Conservation (phyloP, 495 filamentous ascomycete genomes). For the Aspergillus taichungensis region DNA sequence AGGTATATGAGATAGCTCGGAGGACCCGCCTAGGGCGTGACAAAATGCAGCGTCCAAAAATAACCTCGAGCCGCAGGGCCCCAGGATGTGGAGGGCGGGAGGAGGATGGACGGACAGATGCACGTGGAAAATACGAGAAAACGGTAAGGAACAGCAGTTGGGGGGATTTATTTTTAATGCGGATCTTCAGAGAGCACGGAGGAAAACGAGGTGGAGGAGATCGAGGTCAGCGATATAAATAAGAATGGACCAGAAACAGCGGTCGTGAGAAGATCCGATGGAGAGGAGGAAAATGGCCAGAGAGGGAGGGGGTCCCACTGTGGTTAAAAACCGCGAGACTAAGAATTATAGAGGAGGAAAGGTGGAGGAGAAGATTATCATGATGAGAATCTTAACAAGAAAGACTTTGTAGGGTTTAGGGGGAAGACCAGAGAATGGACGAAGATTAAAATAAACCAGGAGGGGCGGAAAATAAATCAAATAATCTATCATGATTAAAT, state of each 20-base stretch:
- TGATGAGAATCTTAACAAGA: constrained; percentile 8
- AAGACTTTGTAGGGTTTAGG: too few relatives aligned
- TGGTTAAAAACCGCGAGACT: not conserved
- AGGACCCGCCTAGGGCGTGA: not conserved
- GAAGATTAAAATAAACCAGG: too few relatives aligned
- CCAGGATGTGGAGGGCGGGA: constrained; percentile 2
- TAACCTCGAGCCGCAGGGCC: constrained; percentile 20
- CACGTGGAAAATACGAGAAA: constrained; percentile 26
- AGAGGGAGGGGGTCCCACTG: not conserved
- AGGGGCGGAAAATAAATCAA: not conserved
- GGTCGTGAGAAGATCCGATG: not conserved
- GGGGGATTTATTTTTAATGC: constrained; percentile 3
- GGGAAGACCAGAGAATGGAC: too few relatives aligned
- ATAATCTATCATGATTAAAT: not conserved
- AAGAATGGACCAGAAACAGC: too few relatives aligned
- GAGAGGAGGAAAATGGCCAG: not conserved
- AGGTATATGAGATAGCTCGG: constrained; percentile 3
- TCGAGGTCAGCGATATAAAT: not conserved
- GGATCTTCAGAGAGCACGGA: constrained; percentile 8
- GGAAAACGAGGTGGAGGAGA: constrained; percentile 5
- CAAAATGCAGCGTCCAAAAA: constrained; percentile 21
- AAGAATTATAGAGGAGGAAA: not conserved
- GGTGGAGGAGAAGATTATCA: not conserved
- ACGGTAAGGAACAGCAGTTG: constrained; percentile 12
- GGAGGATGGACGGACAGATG: constrained; percentile 4